A percentile compares a stretch with the other conserved stretches of the same genome.
Evolutionary conservation across 1,284 basidiomycete genomes (phyloP).

Genomic region (Trichosporon ovoides): DNA sequence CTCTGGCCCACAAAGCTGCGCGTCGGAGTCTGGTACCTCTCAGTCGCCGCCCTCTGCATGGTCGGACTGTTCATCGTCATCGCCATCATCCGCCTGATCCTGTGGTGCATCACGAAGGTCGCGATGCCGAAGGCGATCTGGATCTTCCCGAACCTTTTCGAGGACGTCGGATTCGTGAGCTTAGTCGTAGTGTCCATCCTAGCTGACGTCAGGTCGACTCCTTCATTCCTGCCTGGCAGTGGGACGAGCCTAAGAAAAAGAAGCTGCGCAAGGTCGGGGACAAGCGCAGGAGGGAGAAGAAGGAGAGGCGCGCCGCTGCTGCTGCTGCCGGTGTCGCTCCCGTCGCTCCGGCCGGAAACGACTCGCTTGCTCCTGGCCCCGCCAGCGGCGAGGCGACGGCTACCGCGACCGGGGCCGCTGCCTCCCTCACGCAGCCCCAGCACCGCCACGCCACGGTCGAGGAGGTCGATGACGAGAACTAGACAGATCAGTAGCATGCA

Average conservation of each 20-base stretch:
- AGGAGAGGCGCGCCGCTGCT: conserved; percentile 12
- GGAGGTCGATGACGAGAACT: conserved; percentile 3
- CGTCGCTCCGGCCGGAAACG: not conserved
- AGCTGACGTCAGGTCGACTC: conserved; percentile 70
- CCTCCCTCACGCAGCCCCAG: not conserved
- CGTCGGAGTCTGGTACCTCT: conserved; percentile 95
- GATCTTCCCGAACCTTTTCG: conserved; percentile 98
- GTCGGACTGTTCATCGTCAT: conserved; percentile 87
- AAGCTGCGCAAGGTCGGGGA: conserved; percentile 50
- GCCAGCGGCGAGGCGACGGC: conserved; percentile 3
- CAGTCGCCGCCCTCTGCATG: conserved; percentile 78
- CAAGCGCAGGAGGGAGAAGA: conserved; percentile 19
- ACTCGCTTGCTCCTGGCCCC: not conserved
- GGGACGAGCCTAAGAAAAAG: conserved; percentile 92
- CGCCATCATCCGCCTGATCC: conserved; percentile 85
- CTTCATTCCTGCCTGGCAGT: conserved; percentile 95
- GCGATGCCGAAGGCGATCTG: conserved; percentile 87
- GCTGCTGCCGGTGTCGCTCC: not conserved
- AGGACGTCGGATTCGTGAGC: conserved; percentile 96
- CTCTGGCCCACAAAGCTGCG: conserved; percentile 91
- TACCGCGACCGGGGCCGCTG: not conserved
- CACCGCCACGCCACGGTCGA: not conserved
- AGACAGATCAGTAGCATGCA: conserved; percentile 2
- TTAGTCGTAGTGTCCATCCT: not conserved
- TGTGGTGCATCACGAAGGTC: conserved; percentile 89